A percentile compares a stretch with the other conserved stretches of the same genome.
Evolutionary conservation across 1,284 basidiomycete species (phyloP).

Genomic region (Marasmius oreades): DNA sequence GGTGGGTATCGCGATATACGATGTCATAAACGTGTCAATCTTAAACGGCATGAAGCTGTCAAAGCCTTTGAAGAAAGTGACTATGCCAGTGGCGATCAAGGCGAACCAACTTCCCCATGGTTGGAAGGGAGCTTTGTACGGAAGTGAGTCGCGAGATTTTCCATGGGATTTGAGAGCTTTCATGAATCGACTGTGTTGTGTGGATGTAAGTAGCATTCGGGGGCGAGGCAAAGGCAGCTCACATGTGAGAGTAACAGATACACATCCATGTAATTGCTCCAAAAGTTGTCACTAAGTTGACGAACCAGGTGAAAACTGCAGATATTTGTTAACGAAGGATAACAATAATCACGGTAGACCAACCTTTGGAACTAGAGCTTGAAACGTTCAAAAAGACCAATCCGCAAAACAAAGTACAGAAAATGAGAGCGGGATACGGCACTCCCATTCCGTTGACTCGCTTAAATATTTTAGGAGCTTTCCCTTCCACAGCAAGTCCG

Average conservation of each 20-base stretch:
- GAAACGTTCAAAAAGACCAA: conserved; percentile 63
- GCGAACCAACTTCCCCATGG: conserved; percentile 63
- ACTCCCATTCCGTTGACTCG: conserved; percentile 62
- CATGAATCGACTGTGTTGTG: conserved; percentile 54
- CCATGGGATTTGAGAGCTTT: conserved; percentile 65
- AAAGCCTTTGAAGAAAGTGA: conserved; percentile 70
- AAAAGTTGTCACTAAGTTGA: conserved; percentile 65
- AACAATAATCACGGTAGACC: conserved; percentile 7
- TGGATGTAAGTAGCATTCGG: not conserved
- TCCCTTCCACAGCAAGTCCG: conserved; percentile 64
- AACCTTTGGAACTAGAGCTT: conserved; percentile 50
- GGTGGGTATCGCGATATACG: conserved; percentile 49
- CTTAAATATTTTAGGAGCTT: conserved; percentile 52
- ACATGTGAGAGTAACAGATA: conserved; percentile 69
- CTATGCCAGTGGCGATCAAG: conserved; percentile 52
- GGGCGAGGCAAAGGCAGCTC: conserved; percentile 16
- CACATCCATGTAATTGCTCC: conserved; percentile 75
- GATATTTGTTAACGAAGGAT: conserved; percentile 10
- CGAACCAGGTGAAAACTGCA: conserved; percentile 69
- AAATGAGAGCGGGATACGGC: conserved; percentile 48
- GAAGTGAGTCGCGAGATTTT: conserved; percentile 56
- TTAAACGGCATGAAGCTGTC: conserved; percentile 64
- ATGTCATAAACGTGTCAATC: conserved; percentile 61
- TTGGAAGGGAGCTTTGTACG: conserved; percentile 69
- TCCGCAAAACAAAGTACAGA: conserved; percentile 55